Percentiles rank a stretch among this genome's conserved stretches.
phyloP scores from a whole-genome alignment of 176 grass and related monocot genomes.

The Phoenix dactylifera region DNA sequence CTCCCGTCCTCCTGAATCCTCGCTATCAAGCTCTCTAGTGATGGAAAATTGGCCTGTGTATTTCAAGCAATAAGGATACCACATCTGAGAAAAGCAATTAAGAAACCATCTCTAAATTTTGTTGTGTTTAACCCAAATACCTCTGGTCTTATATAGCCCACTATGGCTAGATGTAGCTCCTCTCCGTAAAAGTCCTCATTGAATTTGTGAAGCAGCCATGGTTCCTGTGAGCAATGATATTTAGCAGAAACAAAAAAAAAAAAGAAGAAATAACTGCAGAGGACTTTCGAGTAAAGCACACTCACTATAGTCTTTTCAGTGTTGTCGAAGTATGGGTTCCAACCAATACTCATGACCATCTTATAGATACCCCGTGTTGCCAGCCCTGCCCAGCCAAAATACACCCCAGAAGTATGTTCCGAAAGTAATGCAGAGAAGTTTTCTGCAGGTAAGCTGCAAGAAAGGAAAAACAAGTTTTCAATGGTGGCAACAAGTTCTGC shows the following conservation, averaged over 20 bases:
- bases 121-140: constrained; percentile 17
- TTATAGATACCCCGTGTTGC: constrained; percentile 65
- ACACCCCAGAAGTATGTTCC: constrained; percentile 88
- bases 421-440: constrained; percentile 70
- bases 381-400: constrained; percentile 88
- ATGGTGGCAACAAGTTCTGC: no score
- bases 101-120: no score
- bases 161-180: constrained; percentile 77
- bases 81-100: not conserved
- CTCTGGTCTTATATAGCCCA: constrained; percentile 91
- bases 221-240: constrained; percentile 41
- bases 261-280: constrained; percentile 4
- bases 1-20: constrained; percentile 81
- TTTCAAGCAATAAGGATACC: constrained; percentile 1
- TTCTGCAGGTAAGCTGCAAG: constrained; percentile 71
- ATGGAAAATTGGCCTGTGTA: constrained; percentile 68
- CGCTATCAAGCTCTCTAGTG: constrained; percentile 78
- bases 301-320: constrained; percentile 86
- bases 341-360: constrained; percentile 99
- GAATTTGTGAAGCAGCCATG: constrained; percentile 92
- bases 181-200: constrained; percentile 80
- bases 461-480: not conserved
- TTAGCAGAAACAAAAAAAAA: constrained; percentile 23
- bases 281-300: not conserved
- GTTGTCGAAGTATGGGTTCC: constrained; percentile 97